Base-by-base conservation (phyloP, 139 green algal species). In the Picochlorum sp. region DNA sequence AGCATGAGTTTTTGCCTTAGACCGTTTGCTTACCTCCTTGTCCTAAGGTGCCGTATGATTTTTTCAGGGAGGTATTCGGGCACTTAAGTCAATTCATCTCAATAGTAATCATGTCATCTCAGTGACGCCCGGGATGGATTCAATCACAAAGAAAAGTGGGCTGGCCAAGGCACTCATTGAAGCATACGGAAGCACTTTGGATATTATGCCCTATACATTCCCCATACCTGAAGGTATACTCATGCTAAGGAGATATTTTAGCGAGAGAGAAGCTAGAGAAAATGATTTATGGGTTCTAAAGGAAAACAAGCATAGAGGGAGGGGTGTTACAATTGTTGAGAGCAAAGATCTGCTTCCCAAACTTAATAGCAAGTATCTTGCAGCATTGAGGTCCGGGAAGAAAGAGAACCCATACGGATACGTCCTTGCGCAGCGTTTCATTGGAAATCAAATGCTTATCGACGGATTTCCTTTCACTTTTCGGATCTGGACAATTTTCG, bases 401-500 rank as follows among this genome's bases (percentile, higher is more conserved):
- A 51, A 7, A 4, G 18, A 16, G 3, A 35, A 69, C 24, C 16
- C 49, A 45, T 37, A 35, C 18, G 22, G 60, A 25, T 73, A 65
- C 36, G 60, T 73, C 40, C 37, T 87, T 61, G 74, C 71, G 7
- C 80, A 87, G 65, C 33, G n/a, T 7, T 83, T 83, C 31, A 62
- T 85, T 7, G 33, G 5, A 18, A 24, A 77, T 9, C 80, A 83
- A 62, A 55, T 70, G 25, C 40, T 73, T 30, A 65, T 85, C n/a
- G 35, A 59, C 2, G 56, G 50, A 18, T 49, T 72, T 9, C 71
- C 62, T 13, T 82, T 79, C 54, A 83, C 85, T 14, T 30, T 66
- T 33, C n/a, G 83, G 5, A 26, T 89, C 43, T 90, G 83, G 81
- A 55, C 70, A 37, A 32, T 89, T 24, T 55, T 86, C 14, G 73